Base-by-base conservation (phyloP, 192 early-diverging fungal genomes). In the Piromyces sp. region DNA sequence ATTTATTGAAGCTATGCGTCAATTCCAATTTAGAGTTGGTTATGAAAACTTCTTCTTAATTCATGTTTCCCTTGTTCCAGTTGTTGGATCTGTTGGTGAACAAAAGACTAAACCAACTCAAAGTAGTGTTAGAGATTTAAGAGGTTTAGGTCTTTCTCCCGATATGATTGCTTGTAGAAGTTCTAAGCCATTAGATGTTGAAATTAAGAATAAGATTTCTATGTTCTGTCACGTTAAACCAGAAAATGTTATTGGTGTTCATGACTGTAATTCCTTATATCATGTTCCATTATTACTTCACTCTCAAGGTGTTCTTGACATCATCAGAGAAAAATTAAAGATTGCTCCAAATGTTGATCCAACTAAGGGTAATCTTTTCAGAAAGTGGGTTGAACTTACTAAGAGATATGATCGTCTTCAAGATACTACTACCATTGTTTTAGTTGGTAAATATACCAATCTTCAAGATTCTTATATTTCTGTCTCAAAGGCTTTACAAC, bases 21-120 rank as follows among this genome's bases (percentile, higher is more conserved):
- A 99, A 87, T 99, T 99, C 92, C 98, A 99, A 87, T 98, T 98
- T 91, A 94, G 97, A 83, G 98, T 99, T 30, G 98, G 98, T 22
- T 93, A 94, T 86, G 95, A 96, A 81, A 99, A 99, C 92, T 98
- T 99, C 86, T 97, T 93, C 82, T 85, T 98, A 85, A 96, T 97
- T 83, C 98, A 98, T 85, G 98, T 99, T 14, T 98, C 98, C 30
- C 89, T 99, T 80, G 93, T 99, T 14, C 98, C 98, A 30, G 93
- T 98, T 22, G 95, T 99, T 40, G 98, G 98, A 30, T 92, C 95
- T 4, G 98, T 99, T 31, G 96, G 96, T 81, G 98, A 99, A 86
- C 98, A 98, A 86, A 99, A 99, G 91, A 98, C 97, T 30, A 99
- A 99, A 90, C 98, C 98, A 81, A 99, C 98, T 14, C 98, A 99